Evolutionary conservation across 1,284 basidiomycete genomes (phyloP).

Genomic region (Malassezia psittaci): DNA sequence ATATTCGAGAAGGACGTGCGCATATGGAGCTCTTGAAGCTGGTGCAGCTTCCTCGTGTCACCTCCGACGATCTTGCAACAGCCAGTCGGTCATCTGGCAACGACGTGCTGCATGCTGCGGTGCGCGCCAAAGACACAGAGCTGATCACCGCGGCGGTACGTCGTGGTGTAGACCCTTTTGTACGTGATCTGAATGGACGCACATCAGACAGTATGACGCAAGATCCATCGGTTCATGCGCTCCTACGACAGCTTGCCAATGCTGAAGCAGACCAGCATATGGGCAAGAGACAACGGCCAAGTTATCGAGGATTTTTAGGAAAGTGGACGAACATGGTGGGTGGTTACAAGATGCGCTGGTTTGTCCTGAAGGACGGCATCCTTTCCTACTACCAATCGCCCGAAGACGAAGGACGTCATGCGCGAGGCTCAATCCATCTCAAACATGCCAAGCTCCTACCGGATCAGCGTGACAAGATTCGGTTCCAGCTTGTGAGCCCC

Average conservation of each 20-base stretch:
- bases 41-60: slow-evolving; percentile 24
- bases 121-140: slow-evolving; percentile 66
- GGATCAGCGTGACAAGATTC: slow-evolving; percentile 55
- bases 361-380: slow-evolving; percentile 76
- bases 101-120: slow-evolving; percentile 78
- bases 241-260: slow-evolving; percentile 61
- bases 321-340: slow-evolving; percentile 84
- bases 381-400: slow-evolving; percentile 70
- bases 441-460: slow-evolving; percentile 57
- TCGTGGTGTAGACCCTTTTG: slow-evolving; percentile 81
- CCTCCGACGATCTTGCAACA: slow-evolving; percentile 36
- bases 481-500: slow-evolving; percentile 69
- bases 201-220: slow-evolving; percentile 61
- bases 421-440: slow-evolving; percentile 80
- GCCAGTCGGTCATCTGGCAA: slow-evolving; percentile 51
- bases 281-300: slow-evolving; percentile 27
- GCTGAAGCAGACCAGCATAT: slow-evolving; percentile 49
- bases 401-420: slow-evolving; percentile 78
- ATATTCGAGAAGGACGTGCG: slow-evolving; percentile 55
- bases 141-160: slow-evolving; percentile 73
- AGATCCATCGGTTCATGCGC: slow-evolving; percentile 69
- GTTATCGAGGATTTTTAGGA: slow-evolving; percentile 51
- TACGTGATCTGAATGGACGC: slow-evolving; percentile 67
- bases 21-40: slow-evolving; percentile 52
- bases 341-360: slow-evolving; percentile 87